Percentiles rank a stretch among this genome's conserved stretches.
phyloP scores from a whole-genome alignment of 176 grass and related monocot genomes.

The Chloris gayana region DNA sequence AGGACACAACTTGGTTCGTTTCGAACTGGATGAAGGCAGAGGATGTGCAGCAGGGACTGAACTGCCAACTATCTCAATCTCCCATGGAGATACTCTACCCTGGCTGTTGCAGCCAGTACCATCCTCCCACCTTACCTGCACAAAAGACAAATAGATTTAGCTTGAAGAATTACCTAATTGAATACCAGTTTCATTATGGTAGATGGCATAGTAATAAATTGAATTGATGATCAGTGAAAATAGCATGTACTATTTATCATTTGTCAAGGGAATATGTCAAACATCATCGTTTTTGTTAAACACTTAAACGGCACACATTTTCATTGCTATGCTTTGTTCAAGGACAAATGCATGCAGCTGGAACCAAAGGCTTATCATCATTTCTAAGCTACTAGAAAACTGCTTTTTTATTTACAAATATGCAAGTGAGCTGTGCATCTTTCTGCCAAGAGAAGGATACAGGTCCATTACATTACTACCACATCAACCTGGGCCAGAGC shows the following conservation, averaged over 20 bases:
- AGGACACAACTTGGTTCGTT: conserved; percentile 77
- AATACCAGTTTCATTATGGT: conserved; percentile 22
- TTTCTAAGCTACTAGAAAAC: not conserved
- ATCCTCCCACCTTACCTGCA: conserved; percentile 88
- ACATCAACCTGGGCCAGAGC: too few relatives aligned
- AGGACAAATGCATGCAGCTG: not conserved
- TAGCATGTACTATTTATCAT: conserved; percentile 12
- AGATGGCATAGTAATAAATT: not conserved
- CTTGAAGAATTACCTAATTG: conserved; percentile 27
- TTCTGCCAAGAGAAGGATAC: too few relatives aligned
- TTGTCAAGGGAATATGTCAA: conserved; percentile 13
- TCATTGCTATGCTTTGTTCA: not conserved
- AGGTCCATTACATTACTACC: too few relatives aligned
- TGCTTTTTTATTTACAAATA: too few relatives aligned
- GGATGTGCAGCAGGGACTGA: conserved; percentile 51
- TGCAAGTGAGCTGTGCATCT: too few relatives aligned
- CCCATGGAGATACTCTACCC: conserved; percentile 90
- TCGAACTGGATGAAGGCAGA: conserved; percentile 64
- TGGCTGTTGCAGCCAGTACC: conserved; percentile 55
- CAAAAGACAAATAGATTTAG: conserved; percentile 9
- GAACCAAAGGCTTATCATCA: not conserved
- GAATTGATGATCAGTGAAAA: conserved; percentile 16
- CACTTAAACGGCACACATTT: conserved; percentile 13
- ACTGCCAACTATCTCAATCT: conserved; percentile 70
- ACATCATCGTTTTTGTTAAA: not conserved